phyloP scores from a whole-genome alignment of 2,329 filamentous ascomycete species.

The Aspergillus sp. region DNA sequence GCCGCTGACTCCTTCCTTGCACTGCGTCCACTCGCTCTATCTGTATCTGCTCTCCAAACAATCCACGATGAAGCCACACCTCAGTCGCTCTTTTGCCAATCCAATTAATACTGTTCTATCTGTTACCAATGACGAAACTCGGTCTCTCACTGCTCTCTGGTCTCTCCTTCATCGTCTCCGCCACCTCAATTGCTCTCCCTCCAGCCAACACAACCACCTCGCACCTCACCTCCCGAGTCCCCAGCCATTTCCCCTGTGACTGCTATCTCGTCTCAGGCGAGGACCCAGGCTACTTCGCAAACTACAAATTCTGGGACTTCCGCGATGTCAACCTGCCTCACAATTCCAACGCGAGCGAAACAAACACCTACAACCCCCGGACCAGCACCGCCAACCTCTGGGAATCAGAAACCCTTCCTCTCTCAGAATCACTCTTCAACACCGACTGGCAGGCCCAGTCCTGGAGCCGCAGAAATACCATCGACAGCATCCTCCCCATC shows the following conservation, averaged over 20 bases:
- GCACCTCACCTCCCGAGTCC: neutral
- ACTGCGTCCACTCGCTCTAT: neutral
- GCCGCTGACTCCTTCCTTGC: neutral
- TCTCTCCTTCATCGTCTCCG: conserved; percentile 1
- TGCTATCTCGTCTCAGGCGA: conserved; percentile 49
- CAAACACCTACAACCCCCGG: neutral
- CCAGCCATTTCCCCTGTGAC: conserved; percentile 28
- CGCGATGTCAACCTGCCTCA: conserved; percentile 39
- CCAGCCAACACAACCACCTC: neutral
- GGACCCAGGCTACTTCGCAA: conserved; percentile 48
- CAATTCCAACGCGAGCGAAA: neutral
- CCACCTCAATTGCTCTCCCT: neutral
- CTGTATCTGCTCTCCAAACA: neutral
- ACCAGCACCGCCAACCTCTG: neutral
- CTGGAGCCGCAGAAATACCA: conserved; percentile 44
- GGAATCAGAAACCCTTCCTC: conserved; percentile 24
- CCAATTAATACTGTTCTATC: neutral
- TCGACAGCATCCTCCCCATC: conserved; percentile 42
- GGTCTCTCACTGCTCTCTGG: neutral
- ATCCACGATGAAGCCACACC: neutral
- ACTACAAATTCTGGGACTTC: conserved; percentile 55
- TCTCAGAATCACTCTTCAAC: conserved; percentile 34
- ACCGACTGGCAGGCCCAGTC: conserved; percentile 45
- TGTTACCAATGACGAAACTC: conserved; percentile 4
- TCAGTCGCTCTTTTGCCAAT: neutral